Base-by-base conservation (phyloP, 2,329 filamentous ascomycete species). In the Emydomyces testavorans region DNA sequence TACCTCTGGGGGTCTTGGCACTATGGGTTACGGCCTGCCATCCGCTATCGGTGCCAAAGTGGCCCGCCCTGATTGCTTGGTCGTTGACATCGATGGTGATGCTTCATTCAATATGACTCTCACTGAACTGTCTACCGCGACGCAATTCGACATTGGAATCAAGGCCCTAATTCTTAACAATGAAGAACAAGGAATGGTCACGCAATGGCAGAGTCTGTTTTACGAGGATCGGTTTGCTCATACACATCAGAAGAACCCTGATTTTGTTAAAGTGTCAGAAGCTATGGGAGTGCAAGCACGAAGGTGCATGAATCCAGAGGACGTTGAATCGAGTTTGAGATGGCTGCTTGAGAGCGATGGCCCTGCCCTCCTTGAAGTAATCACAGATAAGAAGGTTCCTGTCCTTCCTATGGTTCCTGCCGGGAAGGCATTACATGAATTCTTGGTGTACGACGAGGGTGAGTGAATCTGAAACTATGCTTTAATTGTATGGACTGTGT, bases 91-190 rank as follows among this genome's bases (percentile, higher is more conserved):
- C 60, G 92, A 98, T 64, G 92, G 92, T 53, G 92, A 96, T 65
- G 92, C 90, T n/a, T 95, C 89, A 2, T 96, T 98, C 74, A 86
- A 87, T 75, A 96, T 98, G 92, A 96, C 92, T 4, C 75, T 95
- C 51, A 95, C 90, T 1, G 92, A 98, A 71, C 80, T 98, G 46
- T 85, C 84, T 38, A 95, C 90, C 1, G 89, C 89, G 35, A 79
- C 85, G 6, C 89, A 98, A 70, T 96, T 96, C 74, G 85, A 92
- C 71, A 95, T 96, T 65, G 89, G 85, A 55, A 82, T 94, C 67
- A 96, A 96, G 77, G 77, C 96, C 52, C 87, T 96, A 58, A 75
- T 96, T 21, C 69, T 98, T 48, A 96, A 96, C 75, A 98, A 94
- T 67, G 88, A 94, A 67, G 88, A 96, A 69, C 90, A 95, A 70